Conservation (phyloP, 768 basidiomycete species). For the Lentinus brumalis region DNA sequence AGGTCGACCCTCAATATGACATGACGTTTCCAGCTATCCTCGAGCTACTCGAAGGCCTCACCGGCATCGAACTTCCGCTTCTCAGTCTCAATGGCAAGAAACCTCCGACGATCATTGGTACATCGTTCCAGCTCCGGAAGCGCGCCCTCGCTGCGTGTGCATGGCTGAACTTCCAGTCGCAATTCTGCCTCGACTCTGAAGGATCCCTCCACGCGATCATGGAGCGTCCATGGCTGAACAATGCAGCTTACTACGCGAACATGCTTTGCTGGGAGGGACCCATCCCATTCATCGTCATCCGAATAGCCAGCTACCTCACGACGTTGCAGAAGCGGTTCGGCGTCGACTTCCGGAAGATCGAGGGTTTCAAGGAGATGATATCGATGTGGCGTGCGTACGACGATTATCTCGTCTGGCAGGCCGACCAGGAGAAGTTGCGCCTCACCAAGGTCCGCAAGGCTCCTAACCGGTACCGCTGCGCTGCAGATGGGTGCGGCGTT, state of each 20-base stretch:
- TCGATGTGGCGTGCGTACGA: constrained; percentile 2
- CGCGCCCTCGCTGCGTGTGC: constrained; percentile 6
- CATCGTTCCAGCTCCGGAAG: neutral
- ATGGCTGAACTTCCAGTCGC: neutral
- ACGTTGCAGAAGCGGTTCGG: neutral
- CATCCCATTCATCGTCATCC: constrained; percentile 1
- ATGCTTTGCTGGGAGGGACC: neutral
- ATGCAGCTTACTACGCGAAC: constrained; percentile 3
- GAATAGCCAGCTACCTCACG: constrained; percentile 4
- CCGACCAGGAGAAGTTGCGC: neutral
- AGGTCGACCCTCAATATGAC: neutral
- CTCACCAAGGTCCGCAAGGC: neutral
- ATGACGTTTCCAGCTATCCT: neutral
- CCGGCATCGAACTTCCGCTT: neutral
- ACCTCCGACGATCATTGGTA: neutral
- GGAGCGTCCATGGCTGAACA: neutral
- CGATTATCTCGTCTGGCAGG: neutral
- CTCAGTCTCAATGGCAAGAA: neutral
- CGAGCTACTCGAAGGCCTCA: neutral
- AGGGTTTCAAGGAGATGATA: neutral
- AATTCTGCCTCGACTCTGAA: neutral
- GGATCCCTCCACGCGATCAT: neutral
- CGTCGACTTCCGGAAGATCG: neutral
- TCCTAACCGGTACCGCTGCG: constrained; percentile 4
- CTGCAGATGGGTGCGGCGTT: constrained; percentile 5